Conservation (phyloP, 2,329 filamentous ascomycete species). For the Fusarium sp. region DNA sequence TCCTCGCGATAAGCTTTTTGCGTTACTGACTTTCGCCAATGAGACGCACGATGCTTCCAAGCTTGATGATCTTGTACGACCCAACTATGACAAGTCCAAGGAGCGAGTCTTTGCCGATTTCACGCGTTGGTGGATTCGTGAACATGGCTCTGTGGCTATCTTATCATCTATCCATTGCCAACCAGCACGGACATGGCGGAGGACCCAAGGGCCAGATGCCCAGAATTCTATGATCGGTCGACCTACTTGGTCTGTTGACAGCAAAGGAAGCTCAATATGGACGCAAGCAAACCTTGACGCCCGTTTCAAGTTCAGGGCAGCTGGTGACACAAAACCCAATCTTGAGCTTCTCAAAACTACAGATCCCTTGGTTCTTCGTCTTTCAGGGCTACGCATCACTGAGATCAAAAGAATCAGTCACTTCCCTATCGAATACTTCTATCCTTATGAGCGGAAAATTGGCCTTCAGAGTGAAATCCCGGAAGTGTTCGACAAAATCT, state of each 20-base stretch:
- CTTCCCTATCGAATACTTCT: constrained; percentile 20
- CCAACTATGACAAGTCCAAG: constrained; percentile 34
- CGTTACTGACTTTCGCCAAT: constrained; percentile 31
- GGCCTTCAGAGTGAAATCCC: constrained; percentile 7
- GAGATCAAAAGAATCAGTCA: constrained; percentile 21
- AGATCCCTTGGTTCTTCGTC: constrained; percentile 10
- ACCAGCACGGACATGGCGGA: constrained; percentile 29
- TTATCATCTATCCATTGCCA: constrained; percentile 33
- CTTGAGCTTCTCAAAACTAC: not conserved
- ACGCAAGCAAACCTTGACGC: constrained; percentile 21
- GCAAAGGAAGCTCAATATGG: constrained; percentile 24
- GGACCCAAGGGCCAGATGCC: not conserved
- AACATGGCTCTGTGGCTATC: constrained; percentile 24
- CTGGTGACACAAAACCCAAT: constrained; percentile 11
- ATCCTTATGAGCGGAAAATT: constrained; percentile 7
- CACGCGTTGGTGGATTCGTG: constrained; percentile 39
- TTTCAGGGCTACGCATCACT: constrained; percentile 7
- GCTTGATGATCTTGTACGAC: constrained; percentile 31
- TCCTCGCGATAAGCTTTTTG: constrained; percentile 35
- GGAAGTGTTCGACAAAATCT: constrained; percentile 19
- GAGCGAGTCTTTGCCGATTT: constrained; percentile 39
- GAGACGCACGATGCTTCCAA: constrained; percentile 21
- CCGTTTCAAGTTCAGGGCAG: constrained; percentile 27
- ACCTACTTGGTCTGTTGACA: constrained; percentile 33
- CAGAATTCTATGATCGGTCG: accelerated